Percentiles rank a stretch among this genome's conserved stretches.
These are phyloP conservation scores for Paecilomyces niveus DNA, from an alignment of 2,329 filamentous ascomycete species.

Conservation along the genomic window DNA sequence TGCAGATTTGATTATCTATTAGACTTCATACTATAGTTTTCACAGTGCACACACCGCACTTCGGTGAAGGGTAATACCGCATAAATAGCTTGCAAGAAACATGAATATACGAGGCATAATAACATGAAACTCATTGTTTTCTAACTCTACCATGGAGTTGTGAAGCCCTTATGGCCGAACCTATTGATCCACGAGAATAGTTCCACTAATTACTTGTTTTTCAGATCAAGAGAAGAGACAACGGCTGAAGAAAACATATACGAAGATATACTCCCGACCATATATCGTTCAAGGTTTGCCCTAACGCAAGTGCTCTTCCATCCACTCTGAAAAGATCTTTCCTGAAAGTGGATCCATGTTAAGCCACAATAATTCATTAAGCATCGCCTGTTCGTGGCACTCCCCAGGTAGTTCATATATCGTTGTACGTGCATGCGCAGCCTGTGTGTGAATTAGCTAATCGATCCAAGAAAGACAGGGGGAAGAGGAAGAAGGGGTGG, in stretches of 20 bases:
- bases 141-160: no score
- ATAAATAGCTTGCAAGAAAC: no score
- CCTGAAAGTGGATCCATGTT: not conserved
- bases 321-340: slow-evolving; percentile 4
- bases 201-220: not conserved
- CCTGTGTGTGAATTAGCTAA: not conserved
- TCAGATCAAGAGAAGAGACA: not conserved
- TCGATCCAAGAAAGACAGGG: not conserved
- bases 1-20: no score
- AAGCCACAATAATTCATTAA: not conserved
- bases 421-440: slow-evolving; percentile 2
- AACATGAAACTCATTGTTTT: no score
- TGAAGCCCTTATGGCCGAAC: no score
- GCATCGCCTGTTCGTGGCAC: slow-evolving; percentile 4
- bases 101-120: no score
- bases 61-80: no score
- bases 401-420: slow-evolving; percentile 1
- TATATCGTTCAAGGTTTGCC: not conserved
- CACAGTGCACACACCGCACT: no score
- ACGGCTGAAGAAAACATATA: not conserved
- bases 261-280: not conserved
- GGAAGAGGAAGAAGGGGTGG: no score
- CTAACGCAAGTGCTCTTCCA: slow-evolving; percentile 2
- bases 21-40: no score
- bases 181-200: no score